A percentile compares a stretch with the other conserved stretches of the same genome.
These are phyloP conservation scores for Aspergillus novoparasiticus DNA, from an alignment of 2,329 filamentous ascomycete species.

Conservation along the genomic window DNA sequence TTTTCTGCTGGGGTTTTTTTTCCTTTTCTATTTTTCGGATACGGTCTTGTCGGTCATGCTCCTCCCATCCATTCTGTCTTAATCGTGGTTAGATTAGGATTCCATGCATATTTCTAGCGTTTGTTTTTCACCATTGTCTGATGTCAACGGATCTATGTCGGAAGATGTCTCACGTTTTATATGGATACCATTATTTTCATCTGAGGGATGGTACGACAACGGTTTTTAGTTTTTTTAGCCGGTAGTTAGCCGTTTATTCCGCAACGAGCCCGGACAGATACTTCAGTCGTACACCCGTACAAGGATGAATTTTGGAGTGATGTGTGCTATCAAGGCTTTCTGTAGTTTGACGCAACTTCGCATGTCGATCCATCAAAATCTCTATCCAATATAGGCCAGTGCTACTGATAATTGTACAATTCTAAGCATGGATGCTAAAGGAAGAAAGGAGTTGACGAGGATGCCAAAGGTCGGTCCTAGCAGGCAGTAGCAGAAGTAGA, in stretches of 20 bases:
- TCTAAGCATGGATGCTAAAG: background rate
- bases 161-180: constrained; percentile 14
- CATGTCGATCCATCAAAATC: constrained; percentile 8
- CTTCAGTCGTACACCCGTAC: background rate
- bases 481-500: background rate
- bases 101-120: constrained; percentile 30
- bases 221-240: background rate
- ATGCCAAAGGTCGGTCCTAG: background rate
- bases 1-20: background rate
- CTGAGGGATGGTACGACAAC: constrained; percentile 8
- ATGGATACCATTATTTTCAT: constrained; percentile 15
- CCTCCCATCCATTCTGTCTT: constrained; percentile 15
- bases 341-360: constrained; percentile 14
- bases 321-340: constrained; percentile 14
- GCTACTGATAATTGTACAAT: background rate
- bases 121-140: constrained; percentile 13
- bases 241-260: background rate
- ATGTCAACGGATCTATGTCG: constrained; percentile 11
- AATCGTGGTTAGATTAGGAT: constrained; percentile 27
- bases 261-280: background rate
- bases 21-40: constrained; percentile 12
- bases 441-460: background rate
- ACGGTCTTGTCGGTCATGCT: constrained; percentile 10
- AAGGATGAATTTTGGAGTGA: background rate
- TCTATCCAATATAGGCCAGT: background rate